Conservation (phyloP, 805 yeast genomes). For the Torulaspora microellipsoides region DNA sequence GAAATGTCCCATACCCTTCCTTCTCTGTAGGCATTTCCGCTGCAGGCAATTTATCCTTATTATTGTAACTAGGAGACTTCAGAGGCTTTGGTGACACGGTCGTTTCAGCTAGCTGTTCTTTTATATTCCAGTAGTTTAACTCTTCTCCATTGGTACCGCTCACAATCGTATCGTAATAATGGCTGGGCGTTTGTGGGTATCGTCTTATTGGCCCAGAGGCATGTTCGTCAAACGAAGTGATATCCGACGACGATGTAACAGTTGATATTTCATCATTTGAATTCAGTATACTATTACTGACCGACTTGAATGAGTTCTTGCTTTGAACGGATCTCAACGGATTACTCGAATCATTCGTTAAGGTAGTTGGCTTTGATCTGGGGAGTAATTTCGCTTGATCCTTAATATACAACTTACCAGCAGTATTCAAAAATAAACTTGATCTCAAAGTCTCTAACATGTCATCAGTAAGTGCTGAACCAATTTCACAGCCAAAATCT, state of each 20-base stretch:
- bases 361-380: conserved; percentile 19
- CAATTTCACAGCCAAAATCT: conserved; percentile 59
- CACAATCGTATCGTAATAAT: conserved; percentile 25
- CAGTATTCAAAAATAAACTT: conserved; percentile 32
- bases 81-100: conserved; percentile 13
- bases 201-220: conserved; percentile 20
- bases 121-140: conserved; percentile 28
- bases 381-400: conserved; percentile 21
- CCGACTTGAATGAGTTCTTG: conserved; percentile 28
- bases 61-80: conserved; percentile 1
- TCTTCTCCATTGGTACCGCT: conserved; percentile 21
- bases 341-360: conserved; percentile 14
- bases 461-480: conserved; percentile 51
- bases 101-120: conserved; percentile 20
- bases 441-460: conserved; percentile 38
- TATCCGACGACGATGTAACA: conserved; percentile 29
- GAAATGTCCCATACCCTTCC: conserved; percentile 45
- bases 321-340: conserved; percentile 23
- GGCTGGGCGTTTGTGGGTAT: conserved; percentile 35
- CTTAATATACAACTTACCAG: conserved; percentile 29
- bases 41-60: conserved; percentile 7
- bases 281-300: conserved; percentile 23
- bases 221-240: conserved; percentile 30
- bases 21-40: conserved; percentile 16
- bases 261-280: conserved; percentile 29